Percentiles rank a stretch among this genome's conserved stretches.
Conservation (phyloP, 1,284 basidiomycete species). For the Heterobasidion parviporum region DNA sequence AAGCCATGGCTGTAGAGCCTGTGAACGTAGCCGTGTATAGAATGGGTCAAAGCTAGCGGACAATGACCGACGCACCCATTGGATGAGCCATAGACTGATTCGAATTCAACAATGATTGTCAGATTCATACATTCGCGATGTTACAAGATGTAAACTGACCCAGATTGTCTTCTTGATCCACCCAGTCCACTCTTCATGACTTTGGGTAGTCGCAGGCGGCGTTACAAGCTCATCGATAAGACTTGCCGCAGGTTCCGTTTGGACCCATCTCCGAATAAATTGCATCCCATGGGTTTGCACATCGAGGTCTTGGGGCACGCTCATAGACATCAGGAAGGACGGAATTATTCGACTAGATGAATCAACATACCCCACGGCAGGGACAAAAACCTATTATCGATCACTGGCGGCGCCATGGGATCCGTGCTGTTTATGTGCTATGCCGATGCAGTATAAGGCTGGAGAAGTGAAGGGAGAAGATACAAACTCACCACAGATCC, state of each 20-base stretch:
- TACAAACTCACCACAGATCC: conserved; percentile 9
- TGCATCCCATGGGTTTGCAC: conserved; percentile 8
- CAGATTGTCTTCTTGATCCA: conserved; percentile 5
- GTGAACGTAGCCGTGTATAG: not conserved
- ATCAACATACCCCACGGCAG: conserved; percentile 8
- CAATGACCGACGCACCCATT: conserved; percentile 5
- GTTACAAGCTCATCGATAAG: conserved; percentile 8
- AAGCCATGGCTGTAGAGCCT: conserved; percentile 10
- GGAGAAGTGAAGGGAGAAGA: too few relatives aligned
- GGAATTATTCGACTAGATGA: too few relatives aligned
- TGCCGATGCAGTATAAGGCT: not conserved
- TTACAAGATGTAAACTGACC: not conserved
- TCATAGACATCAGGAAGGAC: not conserved
- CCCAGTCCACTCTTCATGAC: conserved; percentile 6
- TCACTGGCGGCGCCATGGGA: conserved; percentile 5
- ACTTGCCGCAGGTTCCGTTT: conserved; percentile 6
- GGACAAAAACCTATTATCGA: conserved; percentile 5
- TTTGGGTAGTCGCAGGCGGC: conserved; percentile 4
- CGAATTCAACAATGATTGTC: not conserved
- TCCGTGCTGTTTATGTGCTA: conserved; percentile 12
- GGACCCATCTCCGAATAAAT: conserved; percentile 10
- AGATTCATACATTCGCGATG: not conserved
- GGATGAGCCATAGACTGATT: conserved; percentile 11
- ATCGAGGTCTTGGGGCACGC: conserved; percentile 5
- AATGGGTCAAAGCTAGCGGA: not conserved